These are phyloP conservation scores for Pneumocystis wakefieldiae DNA, from an alignment of 1,139 yeast species.

Conservation along the genomic window DNA sequence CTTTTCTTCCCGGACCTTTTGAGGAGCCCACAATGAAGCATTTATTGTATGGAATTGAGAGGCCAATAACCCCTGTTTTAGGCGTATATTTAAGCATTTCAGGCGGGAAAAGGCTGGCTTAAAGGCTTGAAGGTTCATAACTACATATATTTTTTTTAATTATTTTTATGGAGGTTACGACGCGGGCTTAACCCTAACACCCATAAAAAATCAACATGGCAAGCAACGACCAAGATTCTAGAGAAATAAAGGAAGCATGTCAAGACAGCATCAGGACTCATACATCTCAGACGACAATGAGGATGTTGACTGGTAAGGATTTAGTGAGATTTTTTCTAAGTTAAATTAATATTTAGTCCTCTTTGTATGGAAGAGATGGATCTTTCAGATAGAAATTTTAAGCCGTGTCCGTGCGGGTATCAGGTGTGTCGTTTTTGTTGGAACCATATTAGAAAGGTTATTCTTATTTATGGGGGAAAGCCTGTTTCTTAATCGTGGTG, in stretches of 20 bases:
- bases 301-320: conserved; percentile 11
- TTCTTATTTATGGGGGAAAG: not conserved
- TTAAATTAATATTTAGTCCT: conserved; percentile 34
- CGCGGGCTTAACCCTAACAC: not conserved
- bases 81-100: no score
- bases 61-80: no score
- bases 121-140: no score
- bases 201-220: not conserved
- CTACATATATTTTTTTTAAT: no score
- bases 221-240: no score
- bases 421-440: conserved; percentile 92
- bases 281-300: conserved; percentile 14
- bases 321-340: not conserved
- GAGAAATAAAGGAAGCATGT: not conserved
- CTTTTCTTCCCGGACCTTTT: no score
- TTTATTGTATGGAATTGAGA: no score
- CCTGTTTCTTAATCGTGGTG: no score
- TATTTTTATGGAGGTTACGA: no score
- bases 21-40: no score
- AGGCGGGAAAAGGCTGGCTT: no score
- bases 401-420: conserved; percentile 98
- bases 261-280: conserved; percentile 9
- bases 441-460: conserved; percentile 66
- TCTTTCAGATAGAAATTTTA: conserved; percentile 85
- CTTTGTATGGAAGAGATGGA: conserved; percentile 96